These are phyloP conservation scores for Stephania yunnanensis DNA, from an alignment of 164 flowering plant species.

Conservation along the genomic window DNA sequence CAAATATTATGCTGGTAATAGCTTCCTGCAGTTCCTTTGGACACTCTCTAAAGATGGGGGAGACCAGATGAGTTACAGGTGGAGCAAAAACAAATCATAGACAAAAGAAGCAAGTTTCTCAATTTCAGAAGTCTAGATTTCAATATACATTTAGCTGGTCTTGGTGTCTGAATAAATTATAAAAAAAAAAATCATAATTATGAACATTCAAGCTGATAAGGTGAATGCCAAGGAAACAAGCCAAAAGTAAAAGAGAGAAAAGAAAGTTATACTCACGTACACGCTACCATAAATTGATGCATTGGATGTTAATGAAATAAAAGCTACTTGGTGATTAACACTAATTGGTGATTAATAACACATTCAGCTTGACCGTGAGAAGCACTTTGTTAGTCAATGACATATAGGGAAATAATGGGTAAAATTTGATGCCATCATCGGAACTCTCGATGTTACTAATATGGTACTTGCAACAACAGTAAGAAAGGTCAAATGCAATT, in stretches of 20 bases:
- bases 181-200: background rate
- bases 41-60: constrained; percentile 58
- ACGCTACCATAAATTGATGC: too few species aligned
- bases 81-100: background rate
- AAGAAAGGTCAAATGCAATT: too few species aligned
- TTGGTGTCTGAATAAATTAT: background rate
- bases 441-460: too few species aligned
- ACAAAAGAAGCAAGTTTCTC: background rate
- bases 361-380: background rate
- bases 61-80: constrained; percentile 8
- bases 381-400: too few species aligned
- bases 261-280: too few species aligned
- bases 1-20: constrained; percentile 87
- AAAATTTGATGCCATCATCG: too few species aligned
- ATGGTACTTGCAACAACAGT: too few species aligned
- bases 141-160: background rate
- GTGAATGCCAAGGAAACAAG: background rate
- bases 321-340: too few species aligned
- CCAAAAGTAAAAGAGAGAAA: background rate
- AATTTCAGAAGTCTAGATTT: background rate
- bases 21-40: constrained; percentile 87
- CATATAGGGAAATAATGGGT: too few species aligned
- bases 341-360: background rate
- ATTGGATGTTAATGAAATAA: too few species aligned
- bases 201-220: background rate